A percentile compares a stretch with the other conserved stretches of the same genome.
phyloP scores from a whole-genome alignment of 495 filamentous ascomycete species.

The Aspergillus asperescens region DNA sequence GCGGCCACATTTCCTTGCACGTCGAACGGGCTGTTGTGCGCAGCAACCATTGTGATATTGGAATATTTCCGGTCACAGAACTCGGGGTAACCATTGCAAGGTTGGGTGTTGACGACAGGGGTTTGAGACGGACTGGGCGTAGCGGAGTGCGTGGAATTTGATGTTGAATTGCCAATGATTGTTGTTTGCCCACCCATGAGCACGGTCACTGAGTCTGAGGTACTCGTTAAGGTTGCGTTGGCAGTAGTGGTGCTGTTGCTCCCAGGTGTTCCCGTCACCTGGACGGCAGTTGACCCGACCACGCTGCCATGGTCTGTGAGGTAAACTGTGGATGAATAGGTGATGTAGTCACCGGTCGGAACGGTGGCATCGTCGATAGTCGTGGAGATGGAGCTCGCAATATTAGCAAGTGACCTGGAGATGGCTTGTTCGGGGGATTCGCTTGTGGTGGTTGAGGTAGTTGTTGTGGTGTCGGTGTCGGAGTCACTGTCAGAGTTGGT shows the following conservation, averaged over 20 bases:
- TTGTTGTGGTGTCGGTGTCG: background rate
- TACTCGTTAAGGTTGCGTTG: conserved; percentile 34
- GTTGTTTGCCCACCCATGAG: conserved; percentile 36
- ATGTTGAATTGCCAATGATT: conserved; percentile 40
- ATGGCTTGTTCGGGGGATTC: conserved; percentile 3
- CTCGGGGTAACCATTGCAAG: conserved; percentile 85
- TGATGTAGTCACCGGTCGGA: conserved; percentile 33
- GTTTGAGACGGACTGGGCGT: conserved; percentile 36
- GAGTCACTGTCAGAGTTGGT: background rate
- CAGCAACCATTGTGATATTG: conserved; percentile 83
- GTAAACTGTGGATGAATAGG: conserved; percentile 37
- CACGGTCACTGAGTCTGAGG: conserved; percentile 36
- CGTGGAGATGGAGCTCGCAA: conserved; percentile 19
- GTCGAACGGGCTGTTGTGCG: conserved; percentile 85
- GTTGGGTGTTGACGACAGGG: conserved; percentile 61
- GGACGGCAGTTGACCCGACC: conserved; percentile 17
- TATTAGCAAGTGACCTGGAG: conserved; percentile 16
- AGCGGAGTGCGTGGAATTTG: conserved; percentile 35
- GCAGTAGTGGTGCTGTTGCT: conserved; percentile 16
- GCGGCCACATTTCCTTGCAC: conserved; percentile 60
- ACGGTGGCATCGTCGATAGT: conserved; percentile 22
- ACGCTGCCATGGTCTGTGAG: conserved; percentile 23
- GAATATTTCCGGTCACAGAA: conserved; percentile 77
- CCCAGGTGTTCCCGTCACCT: conserved; percentile 19
- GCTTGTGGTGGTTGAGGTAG: conserved; percentile 6